Percentiles rank a stretch among this genome's conserved stretches.
These are phyloP conservation scores for Jamesozyma rosinii DNA, from an alignment of 805 yeast species.

Conservation along the genomic window DNA sequence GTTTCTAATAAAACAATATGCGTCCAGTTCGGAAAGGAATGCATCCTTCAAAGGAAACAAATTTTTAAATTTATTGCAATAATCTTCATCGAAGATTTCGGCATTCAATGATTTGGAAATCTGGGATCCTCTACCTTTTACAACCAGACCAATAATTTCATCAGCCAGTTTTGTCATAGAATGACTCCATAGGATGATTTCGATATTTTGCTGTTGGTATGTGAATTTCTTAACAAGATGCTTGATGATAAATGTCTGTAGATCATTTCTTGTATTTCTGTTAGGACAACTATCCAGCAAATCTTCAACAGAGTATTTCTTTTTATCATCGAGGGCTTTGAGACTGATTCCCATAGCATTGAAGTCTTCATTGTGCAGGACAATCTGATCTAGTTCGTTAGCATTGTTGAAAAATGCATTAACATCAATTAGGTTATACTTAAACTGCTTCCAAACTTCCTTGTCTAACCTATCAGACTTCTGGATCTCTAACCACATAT, in stretches of 20 bases:
- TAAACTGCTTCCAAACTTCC: constrained; percentile 27
- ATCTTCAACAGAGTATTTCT: constrained; percentile 3
- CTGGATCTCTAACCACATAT: constrained; percentile 8
- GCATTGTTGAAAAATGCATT: constrained; percentile 33
- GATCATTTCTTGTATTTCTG: constrained; percentile 60
- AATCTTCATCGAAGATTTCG: constrained; percentile 18
- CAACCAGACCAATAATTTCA: constrained; percentile 66
- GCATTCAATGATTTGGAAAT: constrained; percentile 47
- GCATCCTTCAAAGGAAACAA: constrained; percentile 72
- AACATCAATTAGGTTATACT: constrained; percentile 35
- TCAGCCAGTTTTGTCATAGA: constrained; percentile 80
- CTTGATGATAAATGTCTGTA: constrained; percentile 39
- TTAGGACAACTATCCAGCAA: constrained; percentile 30
- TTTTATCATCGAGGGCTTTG: neutral
- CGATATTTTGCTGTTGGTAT: constrained; percentile 36
- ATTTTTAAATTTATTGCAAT: constrained; percentile 34
- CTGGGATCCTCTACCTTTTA: constrained; percentile 75
- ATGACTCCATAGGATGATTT: constrained; percentile 51
- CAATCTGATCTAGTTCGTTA: constrained; percentile 25
- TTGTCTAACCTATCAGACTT: constrained; percentile 11
- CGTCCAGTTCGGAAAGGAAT: constrained; percentile 54
- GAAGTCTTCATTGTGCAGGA: constrained; percentile 27
- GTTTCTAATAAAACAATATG: constrained; percentile 35
- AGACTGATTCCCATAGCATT: constrained; percentile 5
- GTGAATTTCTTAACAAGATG: constrained; percentile 44